phyloP scores from a whole-genome alignment of 768 basidiomycete genomes.

The Pisolithus albus region DNA sequence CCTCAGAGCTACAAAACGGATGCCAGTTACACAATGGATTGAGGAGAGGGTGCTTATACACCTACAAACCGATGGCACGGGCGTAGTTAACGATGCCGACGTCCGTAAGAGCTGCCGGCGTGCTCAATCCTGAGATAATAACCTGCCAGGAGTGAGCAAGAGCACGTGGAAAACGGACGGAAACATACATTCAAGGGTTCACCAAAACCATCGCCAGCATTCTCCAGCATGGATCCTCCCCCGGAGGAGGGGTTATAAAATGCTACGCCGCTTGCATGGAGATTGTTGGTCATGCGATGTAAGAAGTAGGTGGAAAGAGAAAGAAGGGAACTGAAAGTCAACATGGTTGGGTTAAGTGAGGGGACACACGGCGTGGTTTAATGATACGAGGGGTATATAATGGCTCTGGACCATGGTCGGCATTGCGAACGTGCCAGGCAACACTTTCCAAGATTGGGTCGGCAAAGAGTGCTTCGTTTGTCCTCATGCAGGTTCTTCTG shows the following conservation, averaged over 20 bases:
- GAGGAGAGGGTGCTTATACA: neutral
- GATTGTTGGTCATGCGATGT: neutral
- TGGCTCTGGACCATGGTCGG: too few species aligned
- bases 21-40: neutral
- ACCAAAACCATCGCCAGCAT: constrained; percentile 33
- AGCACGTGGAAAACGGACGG: neutral
- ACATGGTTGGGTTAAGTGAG: constrained; percentile 12
- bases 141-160: constrained; percentile 28
- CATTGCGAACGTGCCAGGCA: too few species aligned
- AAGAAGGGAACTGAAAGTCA: neutral
- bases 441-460: too few species aligned
- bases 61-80: constrained; percentile 56
- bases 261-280: constrained; percentile 7
- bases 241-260: constrained; percentile 29
- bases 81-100: constrained; percentile 54
- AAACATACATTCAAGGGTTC: constrained; percentile 39
- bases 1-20: constrained; percentile 24
- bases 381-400: too few species aligned
- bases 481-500: too few species aligned
- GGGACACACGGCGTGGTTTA: constrained; percentile 8
- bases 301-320: neutral
- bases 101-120: constrained; percentile 48
- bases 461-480: too few species aligned
- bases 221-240: constrained; percentile 40
- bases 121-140: constrained; percentile 61